Evolutionary conservation across 768 basidiomycete species (phyloP).

Genomic region (Strobilomyces echinocephalus): DNA sequence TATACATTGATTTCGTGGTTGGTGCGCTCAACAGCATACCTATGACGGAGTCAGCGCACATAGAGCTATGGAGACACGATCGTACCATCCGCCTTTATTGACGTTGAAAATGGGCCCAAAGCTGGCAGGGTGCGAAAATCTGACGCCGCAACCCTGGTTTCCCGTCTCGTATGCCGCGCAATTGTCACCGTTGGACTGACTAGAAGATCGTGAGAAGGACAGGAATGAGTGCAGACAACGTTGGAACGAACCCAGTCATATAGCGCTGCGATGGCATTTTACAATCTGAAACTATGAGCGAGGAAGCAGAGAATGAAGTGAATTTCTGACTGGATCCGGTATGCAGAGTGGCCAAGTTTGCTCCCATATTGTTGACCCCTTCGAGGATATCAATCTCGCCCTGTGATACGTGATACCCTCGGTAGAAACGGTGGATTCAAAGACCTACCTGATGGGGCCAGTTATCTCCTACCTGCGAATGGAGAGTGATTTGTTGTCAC

Average conservation of each 20-base stretch:
- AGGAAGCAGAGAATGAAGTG: not conserved
- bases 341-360: constrained; percentile 33
- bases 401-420: constrained; percentile 1
- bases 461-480: constrained; percentile 10
- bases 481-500: not conserved
- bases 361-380: constrained; percentile 37
- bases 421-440: not conserved
- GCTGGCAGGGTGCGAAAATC: constrained; percentile 10
- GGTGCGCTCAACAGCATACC: constrained; percentile 41
- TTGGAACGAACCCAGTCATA: constrained; percentile 18
- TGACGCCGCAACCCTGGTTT: constrained; percentile 22
- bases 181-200: constrained; percentile 8
- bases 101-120: constrained; percentile 27
- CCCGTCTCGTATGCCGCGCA: constrained; percentile 21
- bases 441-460: constrained; percentile 17
- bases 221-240: not conserved
- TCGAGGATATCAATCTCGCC: constrained; percentile 49
- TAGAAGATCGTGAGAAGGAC: constrained; percentile 5
- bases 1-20: constrained; percentile 35
- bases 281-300: constrained; percentile 16
- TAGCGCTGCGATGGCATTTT: constrained; percentile 13
- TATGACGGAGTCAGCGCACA: constrained; percentile 12
- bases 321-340: constrained; percentile 23
- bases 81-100: constrained; percentile 38
- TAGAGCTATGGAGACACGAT: not conserved